Evolutionary conservation across 2,329 filamentous ascomycete genomes (phyloP).

Genomic region (Teratosphaeria zuluensis): DNA sequence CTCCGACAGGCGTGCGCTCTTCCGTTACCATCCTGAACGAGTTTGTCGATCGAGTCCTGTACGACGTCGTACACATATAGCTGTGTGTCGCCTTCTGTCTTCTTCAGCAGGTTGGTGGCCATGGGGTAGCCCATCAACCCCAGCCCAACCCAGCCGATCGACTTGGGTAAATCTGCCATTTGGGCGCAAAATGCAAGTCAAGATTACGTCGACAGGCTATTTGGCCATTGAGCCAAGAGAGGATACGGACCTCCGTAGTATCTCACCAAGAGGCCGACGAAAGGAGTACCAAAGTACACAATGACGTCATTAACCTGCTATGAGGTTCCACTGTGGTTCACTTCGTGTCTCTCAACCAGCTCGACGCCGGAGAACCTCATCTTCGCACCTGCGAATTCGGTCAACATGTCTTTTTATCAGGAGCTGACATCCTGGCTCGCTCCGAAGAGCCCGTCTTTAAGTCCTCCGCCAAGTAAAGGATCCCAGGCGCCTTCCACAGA

Average conservation of each 20-base stretch:
- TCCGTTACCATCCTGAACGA: constrained; percentile 32
- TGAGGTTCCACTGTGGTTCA: too few species aligned
- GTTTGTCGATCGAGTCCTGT: constrained; percentile 31
- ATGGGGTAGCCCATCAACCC: constrained; percentile 49
- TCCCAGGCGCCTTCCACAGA: constrained; percentile 49
- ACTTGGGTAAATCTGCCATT: constrained; percentile 19
- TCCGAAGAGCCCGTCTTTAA: constrained; percentile 30
- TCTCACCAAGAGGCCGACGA: too few species aligned
- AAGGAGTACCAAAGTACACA: too few species aligned
- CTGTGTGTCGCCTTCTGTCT: constrained; percentile 32
- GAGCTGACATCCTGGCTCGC: constrained; percentile 35
- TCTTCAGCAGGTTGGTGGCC: constrained; percentile 41
- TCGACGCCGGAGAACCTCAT: too few species aligned
- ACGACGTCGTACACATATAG: constrained; percentile 44
- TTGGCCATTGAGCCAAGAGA: too few species aligned
- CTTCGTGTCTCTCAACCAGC: too few species aligned
- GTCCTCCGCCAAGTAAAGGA: constrained; percentile 37
- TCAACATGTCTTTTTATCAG: constrained; percentile 28
- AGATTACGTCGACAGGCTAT: too few species aligned
- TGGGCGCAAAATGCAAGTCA: background rate
- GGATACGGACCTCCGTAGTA: too few species aligned
- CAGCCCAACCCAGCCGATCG: constrained; percentile 44
- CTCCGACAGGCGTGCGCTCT: constrained; percentile 32
- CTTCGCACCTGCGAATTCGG: too few species aligned
- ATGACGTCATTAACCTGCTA: too few species aligned